Conservation (phyloP, 129 eudicot genomes). For the Pittosporum tobira region DNA sequence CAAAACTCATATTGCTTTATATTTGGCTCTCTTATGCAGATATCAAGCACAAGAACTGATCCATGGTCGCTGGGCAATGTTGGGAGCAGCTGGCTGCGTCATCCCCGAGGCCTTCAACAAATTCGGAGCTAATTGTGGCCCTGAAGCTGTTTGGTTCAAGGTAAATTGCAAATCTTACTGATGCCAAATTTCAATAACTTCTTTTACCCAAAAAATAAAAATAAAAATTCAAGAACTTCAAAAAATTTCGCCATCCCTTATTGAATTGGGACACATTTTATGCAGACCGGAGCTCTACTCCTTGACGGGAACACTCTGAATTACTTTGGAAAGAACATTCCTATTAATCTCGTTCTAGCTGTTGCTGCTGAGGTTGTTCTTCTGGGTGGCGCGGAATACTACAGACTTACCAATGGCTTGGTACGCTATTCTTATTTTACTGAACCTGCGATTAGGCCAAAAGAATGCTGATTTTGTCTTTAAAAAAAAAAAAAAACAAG, state of each 20-base stretch:
- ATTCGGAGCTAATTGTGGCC: constrained; percentile 90
- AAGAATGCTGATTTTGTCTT: no score
- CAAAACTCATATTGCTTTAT: no score
- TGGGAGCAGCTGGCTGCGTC: constrained; percentile 92
- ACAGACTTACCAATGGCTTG: constrained; percentile 85
- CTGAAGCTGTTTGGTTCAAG: constrained; percentile 99
- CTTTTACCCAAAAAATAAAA: no score
- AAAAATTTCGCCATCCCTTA: no score
- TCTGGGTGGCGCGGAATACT: constrained; percentile 91
- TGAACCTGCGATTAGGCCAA: no score
- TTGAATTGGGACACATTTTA: no score
- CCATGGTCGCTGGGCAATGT: constrained; percentile 97
- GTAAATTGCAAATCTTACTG: no score
- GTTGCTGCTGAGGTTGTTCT: constrained; percentile 85
- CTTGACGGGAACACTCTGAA: constrained; percentile 88
- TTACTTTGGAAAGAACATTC: constrained; percentile 87
- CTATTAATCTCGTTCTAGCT: constrained; percentile 66
- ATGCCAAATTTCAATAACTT: no score
- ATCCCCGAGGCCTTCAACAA: constrained; percentile 99
- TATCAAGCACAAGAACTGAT: constrained; percentile 83
- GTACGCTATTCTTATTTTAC: no score
- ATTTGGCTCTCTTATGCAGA: no score
- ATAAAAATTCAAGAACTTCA: no score
- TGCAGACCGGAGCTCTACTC: constrained; percentile 87
- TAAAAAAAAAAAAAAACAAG: no score